These are phyloP conservation scores for Pisolithus marmoratus DNA, from an alignment of 768 basidiomycete species.

Conservation along the genomic window DNA sequence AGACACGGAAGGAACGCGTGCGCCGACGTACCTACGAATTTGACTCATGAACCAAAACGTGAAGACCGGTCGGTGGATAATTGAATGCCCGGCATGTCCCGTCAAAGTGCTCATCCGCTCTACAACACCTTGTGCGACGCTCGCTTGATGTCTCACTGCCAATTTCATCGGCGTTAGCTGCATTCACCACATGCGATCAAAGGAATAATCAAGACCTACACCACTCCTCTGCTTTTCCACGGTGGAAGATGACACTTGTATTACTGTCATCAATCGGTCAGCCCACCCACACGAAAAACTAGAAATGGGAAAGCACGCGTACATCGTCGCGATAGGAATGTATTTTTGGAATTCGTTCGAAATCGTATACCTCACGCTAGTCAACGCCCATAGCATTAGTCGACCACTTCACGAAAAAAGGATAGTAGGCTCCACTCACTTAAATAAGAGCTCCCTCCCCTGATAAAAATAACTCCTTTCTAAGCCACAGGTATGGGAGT, in stretches of 20 bases:
- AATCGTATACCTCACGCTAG: slow-evolving; percentile 66
- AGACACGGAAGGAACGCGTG: background rate
- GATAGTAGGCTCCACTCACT: slow-evolving; percentile 46
- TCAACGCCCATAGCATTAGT: slow-evolving; percentile 1
- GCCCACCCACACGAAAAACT: background rate
- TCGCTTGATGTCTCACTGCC: slow-evolving; percentile 55
- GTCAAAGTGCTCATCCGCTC: slow-evolving; percentile 56
- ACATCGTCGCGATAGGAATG: slow-evolving; percentile 56
- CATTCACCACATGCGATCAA: slow-evolving; percentile 4
- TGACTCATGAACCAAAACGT: slow-evolving; percentile 76
- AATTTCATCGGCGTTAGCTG: background rate
- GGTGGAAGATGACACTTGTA: slow-evolving; percentile 42
- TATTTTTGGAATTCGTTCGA: slow-evolving; percentile 64
- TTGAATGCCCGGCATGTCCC: slow-evolving; percentile 38
- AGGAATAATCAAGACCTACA: slow-evolving; percentile 36
- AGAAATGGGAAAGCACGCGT: slow-evolving; percentile 16
- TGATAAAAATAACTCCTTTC: slow-evolving; percentile 66
- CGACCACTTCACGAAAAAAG: background rate
- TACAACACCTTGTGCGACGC: slow-evolving; percentile 55
- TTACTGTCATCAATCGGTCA: slow-evolving; percentile 28
- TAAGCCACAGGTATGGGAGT: slow-evolving; percentile 59
- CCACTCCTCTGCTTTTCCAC: slow-evolving; percentile 62
- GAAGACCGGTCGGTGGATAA: slow-evolving; percentile 59
- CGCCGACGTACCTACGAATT: slow-evolving; percentile 43
- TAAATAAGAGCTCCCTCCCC: slow-evolving; percentile 71